A percentile compares a stretch with the other conserved stretches of the same genome.
These are phyloP conservation scores for Floccularia luteovirens DNA, from an alignment of 768 basidiomycete genomes.

Conservation along the genomic window DNA sequence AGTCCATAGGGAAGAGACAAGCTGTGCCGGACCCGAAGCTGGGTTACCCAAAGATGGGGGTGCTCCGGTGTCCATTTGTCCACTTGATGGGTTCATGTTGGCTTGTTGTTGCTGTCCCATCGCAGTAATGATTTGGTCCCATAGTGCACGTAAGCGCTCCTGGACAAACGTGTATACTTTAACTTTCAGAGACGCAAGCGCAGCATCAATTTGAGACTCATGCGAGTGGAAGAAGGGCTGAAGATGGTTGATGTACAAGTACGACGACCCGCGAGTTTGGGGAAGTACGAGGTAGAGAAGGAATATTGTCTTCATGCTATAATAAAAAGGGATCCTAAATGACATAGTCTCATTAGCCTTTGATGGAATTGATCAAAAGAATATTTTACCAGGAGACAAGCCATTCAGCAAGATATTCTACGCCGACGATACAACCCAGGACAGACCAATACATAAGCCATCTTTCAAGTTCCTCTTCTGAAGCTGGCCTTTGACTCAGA, in stretches of 20 bases:
- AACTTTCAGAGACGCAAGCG: conserved; percentile 58
- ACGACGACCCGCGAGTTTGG: conserved; percentile 82
- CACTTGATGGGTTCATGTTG: conserved; percentile 10
- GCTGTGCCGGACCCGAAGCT: conserved; percentile 55
- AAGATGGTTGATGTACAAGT: conserved; percentile 74
- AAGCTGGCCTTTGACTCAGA: conserved; percentile 78
- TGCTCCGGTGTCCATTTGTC: conserved; percentile 18
- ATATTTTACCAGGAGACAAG: conserved; percentile 64
- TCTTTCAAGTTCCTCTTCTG: conserved; percentile 78
- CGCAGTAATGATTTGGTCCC: conserved; percentile 53
- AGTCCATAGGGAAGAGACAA: conserved; percentile 66
- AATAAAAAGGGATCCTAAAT: conserved; percentile 85
- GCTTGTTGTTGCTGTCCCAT: conserved; percentile 30
- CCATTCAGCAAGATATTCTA: conserved; percentile 87
- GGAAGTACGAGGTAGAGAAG: conserved; percentile 88
- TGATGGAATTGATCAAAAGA: conserved; percentile 1
- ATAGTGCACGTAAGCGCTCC: conserved; percentile 50
- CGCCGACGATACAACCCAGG: conserved; percentile 69
- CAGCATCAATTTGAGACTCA: conserved; percentile 78
- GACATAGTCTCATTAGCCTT: conserved; percentile 6
- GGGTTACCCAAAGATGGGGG: conserved; percentile 45
- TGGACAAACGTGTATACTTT: conserved; percentile 59
- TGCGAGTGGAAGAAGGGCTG: conserved; percentile 79
- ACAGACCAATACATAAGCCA: conserved; percentile 99
- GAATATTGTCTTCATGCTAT: conserved; percentile 71